Evolutionary conservation across 495 filamentous ascomycete genomes (phyloP).

Genomic region (Halenospora varia): DNA sequence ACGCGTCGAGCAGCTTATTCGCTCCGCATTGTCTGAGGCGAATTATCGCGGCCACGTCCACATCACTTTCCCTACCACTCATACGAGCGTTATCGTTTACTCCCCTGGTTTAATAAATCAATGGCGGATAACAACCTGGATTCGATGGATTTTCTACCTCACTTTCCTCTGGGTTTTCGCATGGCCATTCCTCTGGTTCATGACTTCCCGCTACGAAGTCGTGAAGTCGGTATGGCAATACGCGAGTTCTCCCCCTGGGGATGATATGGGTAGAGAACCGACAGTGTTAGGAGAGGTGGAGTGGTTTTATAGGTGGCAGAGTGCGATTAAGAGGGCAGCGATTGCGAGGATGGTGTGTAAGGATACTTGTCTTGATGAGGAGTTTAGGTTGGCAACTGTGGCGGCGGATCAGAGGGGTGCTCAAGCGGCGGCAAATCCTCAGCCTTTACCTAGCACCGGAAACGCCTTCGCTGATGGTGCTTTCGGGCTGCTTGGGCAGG

Average conservation of each 20-base stretch:
- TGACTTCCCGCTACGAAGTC: conserved; percentile 58
- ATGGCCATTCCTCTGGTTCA: conserved; percentile 61
- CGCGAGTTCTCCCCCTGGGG: conserved; percentile 1
- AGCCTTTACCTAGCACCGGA: conserved; percentile 15
- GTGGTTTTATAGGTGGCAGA: conserved; percentile 19
- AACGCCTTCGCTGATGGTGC: conserved; percentile 25
- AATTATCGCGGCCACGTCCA: conserved; percentile 55
- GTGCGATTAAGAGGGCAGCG: conserved; percentile 20
- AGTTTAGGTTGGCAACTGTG: conserved; percentile 18
- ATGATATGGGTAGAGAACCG: conserved; percentile 1
- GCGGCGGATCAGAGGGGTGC: conserved; percentile 13
- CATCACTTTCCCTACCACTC: conserved; percentile 48
- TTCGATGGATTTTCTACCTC: conserved; percentile 54
- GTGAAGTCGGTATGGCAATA: conserved; percentile 49
- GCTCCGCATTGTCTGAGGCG: conserved; percentile 45
- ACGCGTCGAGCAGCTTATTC: conserved; percentile 38
- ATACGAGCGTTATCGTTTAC: conserved; percentile 46
- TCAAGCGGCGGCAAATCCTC: background rate
- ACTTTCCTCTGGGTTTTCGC: conserved; percentile 57
- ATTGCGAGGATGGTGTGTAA: conserved; percentile 17
- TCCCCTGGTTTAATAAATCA: conserved; percentile 49
- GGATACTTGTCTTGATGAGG: conserved; percentile 16
- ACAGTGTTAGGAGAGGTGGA: conserved; percentile 16
- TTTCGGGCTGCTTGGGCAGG: conserved; percentile 16
- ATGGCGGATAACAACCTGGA: conserved; percentile 54